A percentile compares a stretch with the other conserved stretches of the same genome.
phyloP scores from a whole-genome alignment of 768 basidiomycete genomes.

The Podaxis sp. region DNA sequence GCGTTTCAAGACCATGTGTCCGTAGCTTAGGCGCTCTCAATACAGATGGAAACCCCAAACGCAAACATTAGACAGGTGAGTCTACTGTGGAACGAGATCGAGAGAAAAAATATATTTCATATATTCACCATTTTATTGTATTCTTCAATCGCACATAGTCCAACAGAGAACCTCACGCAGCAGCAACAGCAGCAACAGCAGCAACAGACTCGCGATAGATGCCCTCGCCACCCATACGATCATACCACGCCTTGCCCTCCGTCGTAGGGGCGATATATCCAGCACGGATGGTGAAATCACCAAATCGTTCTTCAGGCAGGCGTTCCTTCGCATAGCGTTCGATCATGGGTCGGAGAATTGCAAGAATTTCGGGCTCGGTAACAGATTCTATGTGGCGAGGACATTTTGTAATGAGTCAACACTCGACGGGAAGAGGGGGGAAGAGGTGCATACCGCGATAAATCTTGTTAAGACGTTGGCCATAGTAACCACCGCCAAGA shows the following conservation, averaged over 20 bases:
- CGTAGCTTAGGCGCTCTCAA: too few species aligned
- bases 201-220: constrained; percentile 37
- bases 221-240: constrained; percentile 79
- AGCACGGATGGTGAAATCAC: constrained; percentile 91
- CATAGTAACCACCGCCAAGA: constrained; percentile 93
- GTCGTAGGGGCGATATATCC: constrained; percentile 89
- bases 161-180: background rate
- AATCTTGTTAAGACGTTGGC: constrained; percentile 94
- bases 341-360: constrained; percentile 91
- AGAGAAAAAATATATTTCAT: background rate
- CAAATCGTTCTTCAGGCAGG: constrained; percentile 85
- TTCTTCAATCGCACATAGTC: background rate
- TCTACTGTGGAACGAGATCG: too few species aligned
- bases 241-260: constrained; percentile 86
- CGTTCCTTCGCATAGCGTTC: constrained; percentile 89
- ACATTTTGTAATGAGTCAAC: background rate
- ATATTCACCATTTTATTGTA: background rate
- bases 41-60: too few species aligned
- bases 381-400: constrained; percentile 62
- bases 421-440: background rate
- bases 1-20: too few species aligned
- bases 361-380: constrained; percentile 88
- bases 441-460: constrained; percentile 62
- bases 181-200: constrained; percentile 8
- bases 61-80: too few species aligned